A percentile compares a stretch with the other conserved stretches of the same genome.
Evolutionary conservation across 2,329 filamentous ascomycete genomes (phyloP).

Genomic region (Cordyceps cicadae): DNA sequence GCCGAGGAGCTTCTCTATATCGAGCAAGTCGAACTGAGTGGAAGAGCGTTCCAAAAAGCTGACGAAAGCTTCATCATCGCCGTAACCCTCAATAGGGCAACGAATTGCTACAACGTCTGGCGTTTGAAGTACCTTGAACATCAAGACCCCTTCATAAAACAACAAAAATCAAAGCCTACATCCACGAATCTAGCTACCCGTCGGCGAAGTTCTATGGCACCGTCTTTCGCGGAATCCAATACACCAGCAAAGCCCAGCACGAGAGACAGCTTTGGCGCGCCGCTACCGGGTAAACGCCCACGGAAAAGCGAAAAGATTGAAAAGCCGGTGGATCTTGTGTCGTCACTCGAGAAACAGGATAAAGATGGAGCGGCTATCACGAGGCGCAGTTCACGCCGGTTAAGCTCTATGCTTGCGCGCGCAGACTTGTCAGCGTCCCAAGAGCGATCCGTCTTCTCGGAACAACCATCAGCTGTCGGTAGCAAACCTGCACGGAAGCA

Average conservation of each 20-base stretch:
- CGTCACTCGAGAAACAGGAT: slow-evolving; percentile 62
- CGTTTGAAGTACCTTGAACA: slow-evolving; percentile 67
- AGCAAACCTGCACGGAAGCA: slow-evolving; percentile 48
- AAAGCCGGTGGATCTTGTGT: slow-evolving; percentile 53
- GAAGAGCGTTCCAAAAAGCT: slow-evolving; percentile 24
- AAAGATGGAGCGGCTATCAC: slow-evolving; percentile 44
- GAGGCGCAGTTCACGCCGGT: slow-evolving; percentile 60
- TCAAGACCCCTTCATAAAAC: slow-evolving; percentile 46
- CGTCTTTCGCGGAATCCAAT: slow-evolving; percentile 63
- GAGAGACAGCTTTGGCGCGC: slow-evolving; percentile 68
- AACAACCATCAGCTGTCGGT: slow-evolving; percentile 41
- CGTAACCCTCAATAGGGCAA: slow-evolving; percentile 71
- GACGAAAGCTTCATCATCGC: slow-evolving; percentile 58
- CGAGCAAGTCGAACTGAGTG: slow-evolving; percentile 56
- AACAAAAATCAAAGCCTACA: slow-evolving; percentile 38
- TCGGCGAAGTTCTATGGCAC: slow-evolving; percentile 56
- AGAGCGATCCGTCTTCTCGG: slow-evolving; percentile 71
- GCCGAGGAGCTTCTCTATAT: slow-evolving; percentile 80
- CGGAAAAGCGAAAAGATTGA: slow-evolving; percentile 45
- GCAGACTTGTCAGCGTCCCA: slow-evolving; percentile 80
- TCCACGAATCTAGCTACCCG: slow-evolving; percentile 41
- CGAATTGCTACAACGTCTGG: slow-evolving; percentile 77
- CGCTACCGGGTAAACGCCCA: slow-evolving; percentile 43
- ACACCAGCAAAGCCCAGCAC: slow-evolving; percentile 66
- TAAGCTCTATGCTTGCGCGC: slow-evolving; percentile 84